Conservation (phyloP, 495 filamentous ascomycete species). For the Schizothecium vesticola region DNA sequence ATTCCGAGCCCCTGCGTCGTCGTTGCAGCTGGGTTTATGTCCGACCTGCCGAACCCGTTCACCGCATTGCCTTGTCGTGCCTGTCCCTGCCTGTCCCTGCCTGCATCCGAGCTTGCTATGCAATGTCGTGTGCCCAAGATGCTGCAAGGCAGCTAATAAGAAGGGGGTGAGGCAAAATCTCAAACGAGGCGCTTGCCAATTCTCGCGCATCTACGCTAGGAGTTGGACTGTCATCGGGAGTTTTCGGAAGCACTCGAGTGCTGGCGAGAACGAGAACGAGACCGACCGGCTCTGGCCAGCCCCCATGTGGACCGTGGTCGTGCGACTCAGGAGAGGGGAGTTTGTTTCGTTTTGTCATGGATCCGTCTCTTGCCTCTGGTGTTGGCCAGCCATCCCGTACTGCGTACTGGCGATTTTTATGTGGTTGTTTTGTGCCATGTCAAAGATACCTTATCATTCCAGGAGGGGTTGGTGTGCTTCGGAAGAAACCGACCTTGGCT, state of each 20-base stretch:
- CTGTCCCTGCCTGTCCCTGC: constrained; percentile 11
- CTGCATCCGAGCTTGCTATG: constrained; percentile 1
- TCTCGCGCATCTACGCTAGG: constrained; percentile 20
- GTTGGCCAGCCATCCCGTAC: background rate
- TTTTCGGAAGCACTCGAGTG: constrained; percentile 20
- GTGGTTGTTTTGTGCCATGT: background rate
- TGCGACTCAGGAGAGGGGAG: background rate
- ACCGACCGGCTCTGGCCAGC: background rate
- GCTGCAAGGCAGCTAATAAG: constrained; percentile 2
- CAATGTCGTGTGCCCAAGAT: constrained; percentile 1
- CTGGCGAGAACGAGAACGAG: background rate
- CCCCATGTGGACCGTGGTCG: background rate
- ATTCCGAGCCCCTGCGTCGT: background rate
- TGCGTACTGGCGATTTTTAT: background rate
- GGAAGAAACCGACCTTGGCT: background rate
- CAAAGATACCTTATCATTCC: background rate
- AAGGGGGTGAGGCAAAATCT: constrained; percentile 6
- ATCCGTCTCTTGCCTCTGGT: background rate
- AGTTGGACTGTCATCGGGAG: constrained; percentile 15
- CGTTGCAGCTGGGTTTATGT: background rate
- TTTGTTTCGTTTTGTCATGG: background rate
- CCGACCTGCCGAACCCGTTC: background rate
- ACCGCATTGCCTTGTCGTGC: background rate
- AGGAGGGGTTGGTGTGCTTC: background rate
- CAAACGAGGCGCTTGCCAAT: constrained; percentile 13